Evolutionary conservation across 2,329 filamentous ascomycete genomes (phyloP), one percentile per base, ranked within the genome.

Genomic region (Incumbomyces lentus): DNA sequence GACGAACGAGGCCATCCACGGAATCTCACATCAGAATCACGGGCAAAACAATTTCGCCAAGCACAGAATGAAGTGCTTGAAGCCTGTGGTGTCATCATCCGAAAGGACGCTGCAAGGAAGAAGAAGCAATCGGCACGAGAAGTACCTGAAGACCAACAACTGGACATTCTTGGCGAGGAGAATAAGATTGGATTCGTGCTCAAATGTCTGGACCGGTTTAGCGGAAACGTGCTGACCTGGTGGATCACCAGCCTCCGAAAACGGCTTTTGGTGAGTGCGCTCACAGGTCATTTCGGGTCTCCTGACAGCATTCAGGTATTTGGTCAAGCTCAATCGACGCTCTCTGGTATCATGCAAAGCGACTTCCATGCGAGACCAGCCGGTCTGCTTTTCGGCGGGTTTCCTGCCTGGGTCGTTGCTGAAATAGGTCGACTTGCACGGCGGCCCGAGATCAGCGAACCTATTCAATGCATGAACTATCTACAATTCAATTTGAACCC

Each of bases 51-150:
- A 41, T 62, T 71, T 6, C 60, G 66, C 41, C 64, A 68, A 56
- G 70, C 70, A 1, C 70, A 72, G 50, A 73, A 73, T 60, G 70
- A 73, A 50, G 68, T 72, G 29, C 61, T 72, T 13, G 68, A 67
- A 17, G 70, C 67, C 7, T 69, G 72, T 62, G 69, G 70, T 2
- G 66, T 72, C 33, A 67, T 71, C 33, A 65, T 69, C 49, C 67
- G 65, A 44, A 59, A 64, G 47, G 59, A 62, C 13, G 64, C 59
- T 43, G 26, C 49, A 41, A 31, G 42, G 43, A 40, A 37, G 5
- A 22, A 45, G 16, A 31, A 22, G 8, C 52, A 49, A 60, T 19
- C 58, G 56, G 45, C 54, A 57, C n/a, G 57, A 60, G 30, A 63
- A 61, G 46, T 65, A 68, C 49, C 59, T 62, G 49, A 58, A 66